Conservation (phyloP, 257 asterid species). For the Solanum sitiens region DNA sequence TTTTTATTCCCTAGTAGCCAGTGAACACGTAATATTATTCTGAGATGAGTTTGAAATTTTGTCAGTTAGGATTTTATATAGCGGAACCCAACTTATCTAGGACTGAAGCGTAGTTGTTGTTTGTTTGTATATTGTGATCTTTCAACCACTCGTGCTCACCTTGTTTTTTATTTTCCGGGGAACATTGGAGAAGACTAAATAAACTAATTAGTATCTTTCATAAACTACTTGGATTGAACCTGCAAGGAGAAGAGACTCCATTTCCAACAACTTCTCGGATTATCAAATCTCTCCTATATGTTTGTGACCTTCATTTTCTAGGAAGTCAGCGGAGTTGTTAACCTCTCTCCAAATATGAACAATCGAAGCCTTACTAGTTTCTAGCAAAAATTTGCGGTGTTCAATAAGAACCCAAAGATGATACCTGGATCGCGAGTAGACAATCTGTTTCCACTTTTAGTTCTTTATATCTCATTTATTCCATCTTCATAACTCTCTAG, state of each 20-base stretch:
- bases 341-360: neutral
- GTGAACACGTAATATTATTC: neutral
- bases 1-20: neutral
- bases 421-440: neutral
- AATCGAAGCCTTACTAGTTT: neutral
- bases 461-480: neutral
- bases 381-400: neutral
- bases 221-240: neutral
- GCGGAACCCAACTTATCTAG: neutral
- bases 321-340: neutral
- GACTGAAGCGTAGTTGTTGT: neutral
- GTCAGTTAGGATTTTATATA: neutral
- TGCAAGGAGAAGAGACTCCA: neutral
- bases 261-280: neutral
- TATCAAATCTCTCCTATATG: neutral
- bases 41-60: neutral
- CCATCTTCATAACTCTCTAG: neutral
- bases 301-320: neutral
- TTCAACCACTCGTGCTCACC: neutral
- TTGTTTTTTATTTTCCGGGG: neutral
- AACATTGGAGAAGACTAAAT: neutral
- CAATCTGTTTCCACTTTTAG: neutral
- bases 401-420: neutral
- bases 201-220: neutral
- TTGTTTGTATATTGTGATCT: neutral